Conservation (phyloP, 306 rosid species). For the Begonia peltatifolia region DNA sequence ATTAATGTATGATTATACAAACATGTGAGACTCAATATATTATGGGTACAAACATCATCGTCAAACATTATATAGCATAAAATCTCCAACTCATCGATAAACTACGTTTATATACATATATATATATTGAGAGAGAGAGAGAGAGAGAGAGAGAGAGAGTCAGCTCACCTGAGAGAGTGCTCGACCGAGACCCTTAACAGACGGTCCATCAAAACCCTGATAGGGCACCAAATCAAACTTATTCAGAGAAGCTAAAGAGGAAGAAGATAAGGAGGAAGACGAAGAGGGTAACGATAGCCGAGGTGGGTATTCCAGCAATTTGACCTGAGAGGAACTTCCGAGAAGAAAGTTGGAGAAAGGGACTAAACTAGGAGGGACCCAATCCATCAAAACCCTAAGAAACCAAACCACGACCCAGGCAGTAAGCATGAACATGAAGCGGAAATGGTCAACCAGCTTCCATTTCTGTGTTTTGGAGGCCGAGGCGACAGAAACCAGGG, state of each 20-base stretch:
- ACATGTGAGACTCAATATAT: too few relatives aligned
- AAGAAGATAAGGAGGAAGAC: constrained; percentile 1
- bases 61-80: background rate
- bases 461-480: constrained; percentile 6
- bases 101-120: too few relatives aligned
- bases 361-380: constrained; percentile 10
- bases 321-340: background rate
- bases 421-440: constrained; percentile 22
- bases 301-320: background rate
- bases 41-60: background rate
- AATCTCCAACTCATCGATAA: background rate
- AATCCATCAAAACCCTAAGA: constrained; percentile 23
- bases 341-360: constrained; percentile 14
- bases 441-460: constrained; percentile 19
- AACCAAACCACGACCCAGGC: constrained; percentile 25
- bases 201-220: constrained; percentile 13
- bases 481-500: constrained; percentile 26
- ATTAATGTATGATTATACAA: too few relatives aligned
- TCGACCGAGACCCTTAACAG: constrained; percentile 22
- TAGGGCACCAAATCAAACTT: constrained; percentile 17
- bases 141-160: background rate
- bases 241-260: constrained; percentile 11
- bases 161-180: constrained; percentile 26
- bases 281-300: constrained; percentile 1
- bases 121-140: too few relatives aligned